A percentile compares a stretch with the other conserved stretches of the same genome.
These are phyloP conservation scores for Xanthoparmelia taractica DNA, from an alignment of 495 filamentous ascomycete genomes.

Conservation along the genomic window DNA sequence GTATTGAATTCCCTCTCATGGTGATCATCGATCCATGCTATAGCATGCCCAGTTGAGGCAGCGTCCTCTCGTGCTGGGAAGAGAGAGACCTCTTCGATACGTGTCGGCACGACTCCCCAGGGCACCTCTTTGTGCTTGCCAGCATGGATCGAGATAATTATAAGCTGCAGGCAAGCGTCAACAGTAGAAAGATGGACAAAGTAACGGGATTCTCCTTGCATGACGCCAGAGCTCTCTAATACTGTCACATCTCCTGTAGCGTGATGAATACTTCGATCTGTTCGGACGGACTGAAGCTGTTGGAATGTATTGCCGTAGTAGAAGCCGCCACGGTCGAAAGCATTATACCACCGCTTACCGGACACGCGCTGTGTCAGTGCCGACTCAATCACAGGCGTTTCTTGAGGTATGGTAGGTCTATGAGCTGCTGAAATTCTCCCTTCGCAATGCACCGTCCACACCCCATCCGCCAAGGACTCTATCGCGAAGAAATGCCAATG, in stretches of 20 bases:
- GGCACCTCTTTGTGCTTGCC: conserved; percentile 30
- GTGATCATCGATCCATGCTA: no score
- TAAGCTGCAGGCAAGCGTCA: conserved; percentile 34
- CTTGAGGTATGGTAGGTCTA: no score
- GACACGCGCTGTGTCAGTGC: conserved; percentile 22
- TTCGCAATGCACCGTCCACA: conserved; percentile 2
- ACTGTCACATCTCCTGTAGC: conserved; percentile 20
- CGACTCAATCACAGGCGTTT: no score
- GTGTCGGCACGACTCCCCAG: conserved; percentile 34
- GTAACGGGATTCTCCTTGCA: conserved; percentile 34
- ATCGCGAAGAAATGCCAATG: conserved; percentile 8
- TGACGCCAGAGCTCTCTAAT: conserved; percentile 21
- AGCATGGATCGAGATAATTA: conserved; percentile 30
- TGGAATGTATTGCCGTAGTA: conserved; percentile 35
- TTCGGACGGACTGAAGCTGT: conserved; percentile 22
- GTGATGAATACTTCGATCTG: conserved; percentile 25
- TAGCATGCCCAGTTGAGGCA: no score
- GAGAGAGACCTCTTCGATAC: no score
- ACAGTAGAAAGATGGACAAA: conserved; percentile 34
- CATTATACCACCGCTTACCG: conserved; percentile 31
- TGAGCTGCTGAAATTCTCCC: no score
- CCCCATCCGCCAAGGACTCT: neutral
- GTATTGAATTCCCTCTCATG: no score
- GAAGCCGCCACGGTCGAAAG: conserved; percentile 32
- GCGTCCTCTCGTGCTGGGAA: no score